Percentiles rank a stretch among this genome's conserved stretches.
phyloP scores from a whole-genome alignment of 148 eudicot genomes.

The Diospyros kaki region DNA sequence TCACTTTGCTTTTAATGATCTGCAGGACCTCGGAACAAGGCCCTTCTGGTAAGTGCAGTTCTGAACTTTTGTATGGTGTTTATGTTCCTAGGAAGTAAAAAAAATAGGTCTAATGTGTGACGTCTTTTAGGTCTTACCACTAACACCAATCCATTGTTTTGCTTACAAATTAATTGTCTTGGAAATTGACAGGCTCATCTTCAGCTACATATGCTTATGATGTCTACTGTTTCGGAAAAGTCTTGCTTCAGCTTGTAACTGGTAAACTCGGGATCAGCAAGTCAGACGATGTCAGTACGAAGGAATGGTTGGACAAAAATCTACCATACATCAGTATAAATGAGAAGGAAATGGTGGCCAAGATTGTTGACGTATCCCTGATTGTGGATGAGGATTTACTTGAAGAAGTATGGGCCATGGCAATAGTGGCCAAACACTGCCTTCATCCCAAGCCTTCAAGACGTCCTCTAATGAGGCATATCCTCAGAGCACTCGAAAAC shows the following conservation, averaged over 20 bases:
- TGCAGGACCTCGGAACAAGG: constrained; percentile 31
- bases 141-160: not conserved
- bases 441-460: constrained; percentile 35
- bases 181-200: constrained; percentile 20
- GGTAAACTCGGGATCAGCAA: constrained; percentile 37
- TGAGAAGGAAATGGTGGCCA: constrained; percentile 31
- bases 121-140: not conserved
- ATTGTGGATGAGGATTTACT: constrained; percentile 40
- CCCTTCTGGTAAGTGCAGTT: constrained; percentile 26
- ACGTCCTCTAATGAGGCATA: constrained; percentile 40
- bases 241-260: constrained; percentile 40
- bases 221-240: constrained; percentile 44
- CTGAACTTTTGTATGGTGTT: not conserved
- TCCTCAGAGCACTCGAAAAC: constrained; percentile 40
- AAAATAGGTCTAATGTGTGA: no score
- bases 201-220: constrained; percentile 34
- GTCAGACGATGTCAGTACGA: constrained; percentile 18
- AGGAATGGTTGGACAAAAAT: constrained; percentile 24
- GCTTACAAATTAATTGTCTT: not conserved
- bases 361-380: constrained; percentile 35
- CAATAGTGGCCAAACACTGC: constrained; percentile 44
- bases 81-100: not conserved
- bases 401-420: constrained; percentile 46
- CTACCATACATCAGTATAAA: constrained; percentile 24
- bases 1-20: constrained; percentile 3